Conservation (phyloP, 2,329 filamentous ascomycete genomes). For the Penicillium sp. region DNA sequence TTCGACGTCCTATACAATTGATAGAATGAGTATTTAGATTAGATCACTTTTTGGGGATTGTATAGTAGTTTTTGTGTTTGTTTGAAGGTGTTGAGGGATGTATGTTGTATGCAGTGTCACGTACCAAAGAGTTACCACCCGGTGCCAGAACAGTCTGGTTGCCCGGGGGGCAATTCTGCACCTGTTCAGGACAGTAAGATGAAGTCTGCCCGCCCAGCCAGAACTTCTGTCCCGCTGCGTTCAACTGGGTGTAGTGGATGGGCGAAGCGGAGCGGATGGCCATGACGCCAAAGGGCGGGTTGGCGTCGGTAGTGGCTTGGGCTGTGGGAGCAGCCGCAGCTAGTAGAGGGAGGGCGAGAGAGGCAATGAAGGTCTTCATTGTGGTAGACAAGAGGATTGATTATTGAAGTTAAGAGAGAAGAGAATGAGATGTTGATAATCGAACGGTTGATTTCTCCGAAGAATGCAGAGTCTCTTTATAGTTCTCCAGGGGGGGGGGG, state of each 20-base stretch:
- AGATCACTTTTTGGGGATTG: background rate
- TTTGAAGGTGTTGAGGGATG: background rate
- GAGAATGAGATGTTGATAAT: background rate
- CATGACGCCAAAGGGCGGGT: conserved; percentile 51
- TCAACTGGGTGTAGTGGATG: conserved; percentile 56
- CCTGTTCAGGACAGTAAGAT: conserved; percentile 56
- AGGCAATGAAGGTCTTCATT: conserved; percentile 36
- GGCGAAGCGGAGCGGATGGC: conserved; percentile 55
- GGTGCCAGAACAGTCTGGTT: conserved; percentile 55
- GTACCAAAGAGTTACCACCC: conserved; percentile 46
- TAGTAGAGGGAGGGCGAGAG: conserved; percentile 37
- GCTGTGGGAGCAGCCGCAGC: conserved; percentile 34
- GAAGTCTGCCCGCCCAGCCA: conserved; percentile 56
- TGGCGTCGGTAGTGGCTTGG: conserved; percentile 18
- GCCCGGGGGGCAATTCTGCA: conserved; percentile 52
- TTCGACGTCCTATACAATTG: conserved; percentile 49
- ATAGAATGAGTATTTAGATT: conserved; percentile 24
- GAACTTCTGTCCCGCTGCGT: conserved; percentile 57
- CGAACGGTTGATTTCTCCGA: background rate
- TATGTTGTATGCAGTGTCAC: conserved; percentile 23
- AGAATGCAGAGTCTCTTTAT: conserved; percentile 10
- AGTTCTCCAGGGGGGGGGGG: background rate
- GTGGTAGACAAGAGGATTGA: no score
- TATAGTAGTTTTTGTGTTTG: background rate
- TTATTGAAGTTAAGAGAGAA: background rate